These are phyloP conservation scores for Phaeophleospora eucalypticola DNA, from an alignment of 2,329 filamentous ascomycete genomes.

Conservation along the genomic window DNA sequence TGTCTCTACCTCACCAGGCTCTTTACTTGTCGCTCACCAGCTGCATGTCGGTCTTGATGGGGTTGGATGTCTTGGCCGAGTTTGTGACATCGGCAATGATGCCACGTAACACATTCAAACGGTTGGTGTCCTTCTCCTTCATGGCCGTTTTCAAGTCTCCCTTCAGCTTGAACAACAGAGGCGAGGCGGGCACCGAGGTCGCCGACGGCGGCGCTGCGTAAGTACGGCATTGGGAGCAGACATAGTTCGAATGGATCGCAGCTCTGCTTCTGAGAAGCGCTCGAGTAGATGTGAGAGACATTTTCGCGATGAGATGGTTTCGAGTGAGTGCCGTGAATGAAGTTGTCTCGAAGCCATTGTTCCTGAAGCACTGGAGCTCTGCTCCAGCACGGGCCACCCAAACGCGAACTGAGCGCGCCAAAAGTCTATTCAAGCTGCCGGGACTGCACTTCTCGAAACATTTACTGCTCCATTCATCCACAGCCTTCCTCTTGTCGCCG, in stretches of 20 bases:
- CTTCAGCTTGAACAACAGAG: conserved; percentile 43
- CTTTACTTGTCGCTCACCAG: conserved; percentile 39
- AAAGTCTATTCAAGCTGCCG: neutral
- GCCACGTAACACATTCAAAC: conserved; percentile 64
- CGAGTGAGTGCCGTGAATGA: neutral
- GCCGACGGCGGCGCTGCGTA: conserved; percentile 24
- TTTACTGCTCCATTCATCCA: too few relatives aligned
- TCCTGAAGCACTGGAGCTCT: neutral
- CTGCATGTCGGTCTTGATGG: conserved; percentile 67
- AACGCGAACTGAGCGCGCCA: neutral
- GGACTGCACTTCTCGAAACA: too few relatives aligned
- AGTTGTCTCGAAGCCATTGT: neutral
- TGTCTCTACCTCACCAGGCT: neutral
- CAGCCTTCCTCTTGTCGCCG: neutral
- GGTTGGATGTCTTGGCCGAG: conserved; percentile 66
- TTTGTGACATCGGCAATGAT: conserved; percentile 69
- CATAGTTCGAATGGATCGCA: conserved; percentile 10
- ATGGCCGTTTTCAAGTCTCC: conserved; percentile 47
- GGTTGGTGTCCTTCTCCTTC: conserved; percentile 50
- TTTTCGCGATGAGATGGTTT: neutral
- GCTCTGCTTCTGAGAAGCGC: conserved; percentile 15
- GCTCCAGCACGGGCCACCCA: neutral
- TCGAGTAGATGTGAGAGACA: conserved; percentile 6
- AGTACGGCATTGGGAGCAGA: conserved; percentile 24
- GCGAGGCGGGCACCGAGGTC: conserved; percentile 29